phyloP scores from a whole-genome alignment of 2,329 filamentous ascomycete species.

The Delphinella strobiligena region DNA sequence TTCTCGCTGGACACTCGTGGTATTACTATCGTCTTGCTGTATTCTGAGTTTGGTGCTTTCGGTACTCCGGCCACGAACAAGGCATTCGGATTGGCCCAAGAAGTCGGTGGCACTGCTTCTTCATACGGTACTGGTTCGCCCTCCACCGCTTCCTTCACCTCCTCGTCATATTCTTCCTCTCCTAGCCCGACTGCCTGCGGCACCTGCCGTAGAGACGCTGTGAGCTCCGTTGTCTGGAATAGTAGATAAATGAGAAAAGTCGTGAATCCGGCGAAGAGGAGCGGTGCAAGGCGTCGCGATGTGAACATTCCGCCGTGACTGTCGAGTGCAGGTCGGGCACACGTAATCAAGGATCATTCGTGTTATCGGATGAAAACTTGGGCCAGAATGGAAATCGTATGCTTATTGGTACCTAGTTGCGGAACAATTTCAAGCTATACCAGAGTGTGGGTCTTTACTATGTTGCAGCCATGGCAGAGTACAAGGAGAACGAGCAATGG shows the following conservation, averaged over 20 bases:
- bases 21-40: slow-evolving; percentile 43
- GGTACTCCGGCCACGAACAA: slow-evolving; percentile 20
- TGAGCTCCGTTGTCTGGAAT: slow-evolving; percentile 26
- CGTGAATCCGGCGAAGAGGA: slow-evolving; percentile 14
- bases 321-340: background rate
- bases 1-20: slow-evolving; percentile 41
- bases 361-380: too few species aligned
- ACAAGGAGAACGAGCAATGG: too few species aligned
- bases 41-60: slow-evolving; percentile 36
- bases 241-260: slow-evolving; percentile 22
- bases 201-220: slow-evolving; percentile 24
- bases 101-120: slow-evolving; percentile 3
- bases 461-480: too few species aligned
- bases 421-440: too few species aligned
- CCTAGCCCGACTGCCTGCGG: slow-evolving; percentile 30
- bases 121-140: background rate
- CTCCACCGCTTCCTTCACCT: too few species aligned
- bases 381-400: too few species aligned
- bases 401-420: too few species aligned
- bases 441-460: too few species aligned
- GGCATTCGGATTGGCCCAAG: slow-evolving; percentile 6
- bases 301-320: slow-evolving; percentile 1
- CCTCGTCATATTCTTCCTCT: slow-evolving; percentile 16
- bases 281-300: slow-evolving; percentile 10
- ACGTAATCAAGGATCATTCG: background rate